Percentiles rank a stretch among this genome's conserved stretches.
phyloP scores from a whole-genome alignment of 164 flowering plant genomes.

The Malania oleifera region DNA sequence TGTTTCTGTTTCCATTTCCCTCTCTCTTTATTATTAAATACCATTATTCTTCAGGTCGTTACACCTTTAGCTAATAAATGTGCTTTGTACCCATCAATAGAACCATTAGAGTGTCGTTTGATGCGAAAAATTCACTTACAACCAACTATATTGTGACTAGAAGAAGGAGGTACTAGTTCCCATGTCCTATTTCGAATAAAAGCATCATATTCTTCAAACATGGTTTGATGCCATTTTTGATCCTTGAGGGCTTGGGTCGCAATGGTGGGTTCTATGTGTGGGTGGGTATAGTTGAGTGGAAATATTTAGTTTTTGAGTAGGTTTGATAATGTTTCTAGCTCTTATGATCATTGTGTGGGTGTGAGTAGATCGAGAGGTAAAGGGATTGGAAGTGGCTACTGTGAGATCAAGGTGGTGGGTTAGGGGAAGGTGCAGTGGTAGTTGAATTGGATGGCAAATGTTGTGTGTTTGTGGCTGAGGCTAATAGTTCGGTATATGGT shows the following conservation, averaged over 20 bases:
- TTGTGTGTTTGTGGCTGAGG: no score
- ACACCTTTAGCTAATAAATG: no score
- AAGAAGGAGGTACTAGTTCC: neutral
- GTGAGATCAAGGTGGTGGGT: constrained; percentile 4
- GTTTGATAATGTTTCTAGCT: constrained; percentile 1
- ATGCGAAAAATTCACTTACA: constrained; percentile 16
- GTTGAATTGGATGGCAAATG: neutral
- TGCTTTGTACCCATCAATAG: neutral
- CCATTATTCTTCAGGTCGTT: no score
- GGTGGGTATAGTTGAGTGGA: neutral
- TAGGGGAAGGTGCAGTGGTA: neutral
- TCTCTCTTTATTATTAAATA: no score
- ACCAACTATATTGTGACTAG: neutral
- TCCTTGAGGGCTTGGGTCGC: constrained; percentile 13
- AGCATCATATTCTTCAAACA: constrained; percentile 12
- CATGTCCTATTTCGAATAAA: constrained; percentile 9
- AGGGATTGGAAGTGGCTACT: neutral
- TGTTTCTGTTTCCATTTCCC: no score
- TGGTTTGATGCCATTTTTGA: constrained; percentile 8
- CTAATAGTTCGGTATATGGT: neutral
- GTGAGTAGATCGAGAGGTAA: neutral
- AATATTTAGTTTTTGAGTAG: neutral
- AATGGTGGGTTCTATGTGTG: neutral
- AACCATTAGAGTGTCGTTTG: constrained; percentile 6
- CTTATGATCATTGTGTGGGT: neutral